Evolutionary conservation across 441 rosid genomes (phyloP), one percentile per base, ranked within the genome.

Genomic region (Populus hybrid): DNA sequence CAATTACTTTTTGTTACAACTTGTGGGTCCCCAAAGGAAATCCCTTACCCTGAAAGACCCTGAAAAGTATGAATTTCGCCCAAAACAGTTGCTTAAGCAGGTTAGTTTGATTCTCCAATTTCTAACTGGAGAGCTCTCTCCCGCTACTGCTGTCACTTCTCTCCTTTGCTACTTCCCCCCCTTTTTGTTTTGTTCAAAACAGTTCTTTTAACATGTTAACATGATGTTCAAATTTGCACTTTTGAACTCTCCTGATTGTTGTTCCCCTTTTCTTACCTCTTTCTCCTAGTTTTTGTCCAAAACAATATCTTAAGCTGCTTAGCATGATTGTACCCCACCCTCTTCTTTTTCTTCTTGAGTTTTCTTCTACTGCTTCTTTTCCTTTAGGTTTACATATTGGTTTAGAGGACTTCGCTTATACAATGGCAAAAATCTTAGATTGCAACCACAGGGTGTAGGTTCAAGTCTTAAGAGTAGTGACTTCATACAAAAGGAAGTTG

Each of bases 11-110:
- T 81, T 97, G 80, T 86, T 97, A 82, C 99, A 97, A 85, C 98
- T 97, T 69, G 99, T 93, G 73, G 98, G 98, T 73, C 99, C 99
- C 74, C 98, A 97, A 73, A 91, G 98, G 74, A 97, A 90, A 84
- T 97, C 99, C 54, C 88, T 97, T 6, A 89, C 82, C 84, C 87
- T 97, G 83, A 97, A 88, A 82, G 98, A 97, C 84, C 98, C 99
- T 4, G 98, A 94, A 76, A 97, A 94, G 86, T 97, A 97, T 74
- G 98, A 97, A 79, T 97, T 97, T 78, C 98, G 97, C 63, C 99
- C 99, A 68, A 92, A 88, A 84, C 91, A 92, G 82, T 86, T 97
- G 84, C 98, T 97, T 61, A 89, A 94, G 84, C 98, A 94, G 98
- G 99, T 96, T 75, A 73, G 89, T 42, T 35, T 78, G 50, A 67